A percentile compares a stretch with the other conserved stretches of the same genome.
phyloP scores from a whole-genome alignment of 331 rosid genomes.

The Phaseolus coccineus region DNA sequence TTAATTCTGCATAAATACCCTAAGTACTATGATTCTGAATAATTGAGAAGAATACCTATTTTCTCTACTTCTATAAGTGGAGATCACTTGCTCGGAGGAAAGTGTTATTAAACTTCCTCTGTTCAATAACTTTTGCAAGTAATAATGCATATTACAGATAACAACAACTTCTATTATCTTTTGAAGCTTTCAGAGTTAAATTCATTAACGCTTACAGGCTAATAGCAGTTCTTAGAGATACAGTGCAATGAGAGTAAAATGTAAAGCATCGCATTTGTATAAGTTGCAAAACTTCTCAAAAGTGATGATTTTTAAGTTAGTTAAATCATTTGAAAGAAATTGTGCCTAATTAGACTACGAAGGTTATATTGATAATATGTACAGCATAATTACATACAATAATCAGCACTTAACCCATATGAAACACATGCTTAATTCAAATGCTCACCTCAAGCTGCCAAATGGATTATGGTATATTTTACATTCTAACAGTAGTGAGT shows the following conservation, averaged over 20 bases:
- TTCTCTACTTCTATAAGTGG: not conserved
- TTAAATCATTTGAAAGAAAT: not conserved
- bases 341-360: not conserved
- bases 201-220: not conserved
- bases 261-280: not conserved
- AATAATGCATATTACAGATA: constrained; percentile 4
- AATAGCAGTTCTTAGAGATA: not conserved
- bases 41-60: no score
- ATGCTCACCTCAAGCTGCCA: not conserved
- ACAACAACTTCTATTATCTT: not conserved
- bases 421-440: not conserved
- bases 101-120: not conserved
- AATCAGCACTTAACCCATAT: not conserved
- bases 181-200: not conserved
- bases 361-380: not conserved
- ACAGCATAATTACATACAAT: not conserved
- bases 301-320: not conserved
- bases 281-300: not conserved
- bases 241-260: not conserved
- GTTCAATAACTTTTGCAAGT: not conserved
- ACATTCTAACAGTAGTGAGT: not conserved
- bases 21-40: no score
- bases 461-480: constrained; percentile 1
- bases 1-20: no score
- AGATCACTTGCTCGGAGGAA: not conserved